Conservation (phyloP, 2,329 filamentous ascomycete species). For the Niveomyces coronatus region DNA sequence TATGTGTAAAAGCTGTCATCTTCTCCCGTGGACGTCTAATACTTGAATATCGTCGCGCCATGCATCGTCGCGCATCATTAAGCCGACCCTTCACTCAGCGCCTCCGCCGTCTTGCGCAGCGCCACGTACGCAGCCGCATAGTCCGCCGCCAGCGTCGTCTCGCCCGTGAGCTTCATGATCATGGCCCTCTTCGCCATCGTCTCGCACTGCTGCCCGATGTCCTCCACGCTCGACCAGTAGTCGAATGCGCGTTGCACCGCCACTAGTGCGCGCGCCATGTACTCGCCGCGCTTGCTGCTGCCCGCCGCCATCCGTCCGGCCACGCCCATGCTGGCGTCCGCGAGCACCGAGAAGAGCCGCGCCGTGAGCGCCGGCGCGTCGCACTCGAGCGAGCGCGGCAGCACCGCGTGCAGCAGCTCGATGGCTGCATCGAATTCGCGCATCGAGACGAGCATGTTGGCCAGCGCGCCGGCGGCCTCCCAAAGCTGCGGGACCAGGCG, state of each 20-base stretch:
- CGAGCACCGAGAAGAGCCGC: conserved; percentile 57
- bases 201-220: conserved; percentile 57
- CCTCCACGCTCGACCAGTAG: conserved; percentile 57
- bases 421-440: conserved; percentile 59
- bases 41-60: too few species aligned
- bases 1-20: too few species aligned
- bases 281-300: conserved; percentile 40
- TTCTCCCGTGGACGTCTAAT: too few species aligned
- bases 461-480: conserved; percentile 57
- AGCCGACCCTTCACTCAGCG: conserved; percentile 16
- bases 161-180: conserved; percentile 60
- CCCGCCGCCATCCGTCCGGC: conserved; percentile 44
- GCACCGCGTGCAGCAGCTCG: conserved; percentile 53
- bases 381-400: conserved; percentile 69
- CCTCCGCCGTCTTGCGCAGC: conserved; percentile 33
- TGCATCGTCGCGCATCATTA: conserved; percentile 1
- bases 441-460: conserved; percentile 57
- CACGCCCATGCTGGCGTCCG: conserved; percentile 69
- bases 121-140: conserved; percentile 56
- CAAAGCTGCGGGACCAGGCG: conserved; percentile 61
- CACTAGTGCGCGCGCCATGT: conserved; percentile 46
- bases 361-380: conserved; percentile 53
- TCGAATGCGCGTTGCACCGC: conserved; percentile 53
- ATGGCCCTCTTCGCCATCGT: conserved; percentile 75
- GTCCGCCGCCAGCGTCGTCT: conserved; percentile 52